Conservation (phyloP, 1,284 basidiomycete genomes). For the Heliocybe sulcata region DNA sequence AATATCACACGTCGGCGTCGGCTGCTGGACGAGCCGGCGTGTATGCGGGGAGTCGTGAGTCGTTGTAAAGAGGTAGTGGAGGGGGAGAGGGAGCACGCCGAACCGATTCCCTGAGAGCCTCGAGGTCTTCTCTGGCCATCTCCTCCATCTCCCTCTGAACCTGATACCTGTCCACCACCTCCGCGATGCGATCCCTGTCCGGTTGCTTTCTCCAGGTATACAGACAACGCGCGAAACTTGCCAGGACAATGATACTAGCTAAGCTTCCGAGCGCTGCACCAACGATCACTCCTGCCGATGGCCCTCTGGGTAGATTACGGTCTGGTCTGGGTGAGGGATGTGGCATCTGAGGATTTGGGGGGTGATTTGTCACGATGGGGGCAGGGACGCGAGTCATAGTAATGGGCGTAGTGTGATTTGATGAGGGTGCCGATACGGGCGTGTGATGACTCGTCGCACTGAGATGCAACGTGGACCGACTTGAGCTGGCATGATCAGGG, state of each 20-base stretch:
- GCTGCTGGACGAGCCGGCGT: neutral
- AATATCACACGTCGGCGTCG: neutral
- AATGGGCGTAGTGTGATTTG: neutral
- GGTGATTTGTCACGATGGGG: neutral
- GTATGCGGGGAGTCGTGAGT: neutral
- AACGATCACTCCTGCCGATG: constrained; percentile 28
- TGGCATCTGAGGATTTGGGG: neutral
- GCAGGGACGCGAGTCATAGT: neutral
- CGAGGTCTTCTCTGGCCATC: constrained; percentile 19
- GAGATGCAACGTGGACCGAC: neutral
- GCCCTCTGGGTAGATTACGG: constrained; percentile 10
- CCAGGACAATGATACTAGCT: constrained; percentile 23
- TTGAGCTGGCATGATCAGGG: neutral
- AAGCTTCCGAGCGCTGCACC: constrained; percentile 41
- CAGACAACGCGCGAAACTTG: constrained; percentile 31
- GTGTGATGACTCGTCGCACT: neutral
- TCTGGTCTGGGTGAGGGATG: constrained; percentile 8
- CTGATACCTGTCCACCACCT: constrained; percentile 33
- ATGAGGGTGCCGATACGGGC: neutral
- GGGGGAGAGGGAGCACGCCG: constrained; percentile 1
- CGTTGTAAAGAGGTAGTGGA: neutral
- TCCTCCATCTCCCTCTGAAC: constrained; percentile 47
- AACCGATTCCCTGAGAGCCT: neutral
- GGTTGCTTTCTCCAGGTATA: constrained; percentile 38
- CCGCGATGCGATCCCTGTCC: constrained; percentile 33